These are phyloP conservation scores for Fusarium sp. DNA, from an alignment of 2,329 filamentous ascomycete species.

Conservation along the genomic window DNA sequence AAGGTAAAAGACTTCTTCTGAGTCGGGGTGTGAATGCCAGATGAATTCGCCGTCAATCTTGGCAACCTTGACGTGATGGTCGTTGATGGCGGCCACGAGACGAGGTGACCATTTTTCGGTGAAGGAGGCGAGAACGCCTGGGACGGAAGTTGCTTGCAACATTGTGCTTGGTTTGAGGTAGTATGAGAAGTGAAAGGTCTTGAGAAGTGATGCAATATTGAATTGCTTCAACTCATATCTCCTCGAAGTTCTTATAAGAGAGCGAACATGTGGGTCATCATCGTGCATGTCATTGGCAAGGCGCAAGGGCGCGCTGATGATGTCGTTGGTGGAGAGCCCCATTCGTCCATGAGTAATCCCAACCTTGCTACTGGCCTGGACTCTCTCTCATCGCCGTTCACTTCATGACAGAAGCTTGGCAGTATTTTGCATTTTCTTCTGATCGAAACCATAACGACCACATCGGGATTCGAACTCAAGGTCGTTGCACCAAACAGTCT, in stretches of 20 bases:
- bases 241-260: not conserved
- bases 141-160: slow-evolving; percentile 41
- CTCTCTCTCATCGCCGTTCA: no score
- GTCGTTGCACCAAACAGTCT: not conserved
- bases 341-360: not conserved
- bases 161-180: slow-evolving; percentile 5
- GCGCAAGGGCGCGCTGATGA: slow-evolving; percentile 12
- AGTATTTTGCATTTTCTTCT: not conserved
- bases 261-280: not conserved
- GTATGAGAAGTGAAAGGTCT: not conserved
- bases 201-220: not conserved
- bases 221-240: not conserved
- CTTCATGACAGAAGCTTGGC: not conserved
- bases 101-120: slow-evolving; percentile 48
- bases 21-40: slow-evolving; percentile 56
- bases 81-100: slow-evolving; percentile 51
- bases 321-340: not conserved
- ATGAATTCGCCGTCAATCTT: slow-evolving; percentile 55
- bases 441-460: not conserved
- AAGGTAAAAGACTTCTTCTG: slow-evolving; percentile 57
- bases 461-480: not conserved
- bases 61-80: slow-evolving; percentile 56
- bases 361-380: not conserved
- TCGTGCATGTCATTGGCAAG: slow-evolving; percentile 14
- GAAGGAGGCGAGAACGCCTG: slow-evolving; percentile 44